These are phyloP conservation scores for Trypanosoma brucei DNA, from an alignment of 208 protist genomes.

Conservation along the genomic window DNA sequence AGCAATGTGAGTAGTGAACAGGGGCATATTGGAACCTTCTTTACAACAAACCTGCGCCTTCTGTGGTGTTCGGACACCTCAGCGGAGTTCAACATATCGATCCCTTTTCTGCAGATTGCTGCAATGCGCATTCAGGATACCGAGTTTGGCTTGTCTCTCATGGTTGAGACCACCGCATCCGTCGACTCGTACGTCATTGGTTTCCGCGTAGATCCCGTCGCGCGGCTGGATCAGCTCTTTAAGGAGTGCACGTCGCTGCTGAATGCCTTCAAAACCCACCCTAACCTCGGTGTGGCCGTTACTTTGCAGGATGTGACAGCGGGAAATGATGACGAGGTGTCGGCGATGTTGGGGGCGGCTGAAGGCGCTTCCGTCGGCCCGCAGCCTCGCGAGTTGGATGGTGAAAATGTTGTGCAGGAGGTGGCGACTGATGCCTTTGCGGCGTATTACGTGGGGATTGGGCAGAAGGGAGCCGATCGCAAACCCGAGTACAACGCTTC, in stretches of 20 bases:
- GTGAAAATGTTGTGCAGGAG: conserved; percentile 73
- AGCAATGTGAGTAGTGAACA: conserved; percentile 92
- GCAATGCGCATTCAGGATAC: conserved; percentile 67
- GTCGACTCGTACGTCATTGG: conserved; percentile 81
- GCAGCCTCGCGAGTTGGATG: conserved; percentile 35
- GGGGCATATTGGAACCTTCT: conserved; percentile 89
- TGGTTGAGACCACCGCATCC: conserved; percentile 68
- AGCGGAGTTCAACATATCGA: conserved; percentile 93
- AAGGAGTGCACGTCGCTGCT: conserved; percentile 79
- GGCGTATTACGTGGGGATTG: conserved; percentile 90
- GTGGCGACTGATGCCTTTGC: conserved; percentile 83
- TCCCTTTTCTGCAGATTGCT: conserved; percentile 93
- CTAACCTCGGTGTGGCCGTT: conserved; percentile 82
- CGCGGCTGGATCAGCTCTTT: conserved; percentile 67
- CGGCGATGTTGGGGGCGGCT: not conserved
- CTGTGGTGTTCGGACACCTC: conserved; percentile 90
- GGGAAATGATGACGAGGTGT: conserved; percentile 9
- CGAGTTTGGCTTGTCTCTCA: conserved; percentile 77
- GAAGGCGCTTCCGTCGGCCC: conserved; percentile 3
- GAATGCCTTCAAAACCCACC: conserved; percentile 66
- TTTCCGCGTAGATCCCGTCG: conserved; percentile 81
- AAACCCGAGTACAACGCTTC: conserved; percentile 69
- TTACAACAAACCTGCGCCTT: conserved; percentile 93
- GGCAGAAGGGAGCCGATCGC: conserved; percentile 67
- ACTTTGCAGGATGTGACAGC: conserved; percentile 24